phyloP scores from a whole-genome alignment of 805 yeast species.

The Monosporozyma aquatica region DNA sequence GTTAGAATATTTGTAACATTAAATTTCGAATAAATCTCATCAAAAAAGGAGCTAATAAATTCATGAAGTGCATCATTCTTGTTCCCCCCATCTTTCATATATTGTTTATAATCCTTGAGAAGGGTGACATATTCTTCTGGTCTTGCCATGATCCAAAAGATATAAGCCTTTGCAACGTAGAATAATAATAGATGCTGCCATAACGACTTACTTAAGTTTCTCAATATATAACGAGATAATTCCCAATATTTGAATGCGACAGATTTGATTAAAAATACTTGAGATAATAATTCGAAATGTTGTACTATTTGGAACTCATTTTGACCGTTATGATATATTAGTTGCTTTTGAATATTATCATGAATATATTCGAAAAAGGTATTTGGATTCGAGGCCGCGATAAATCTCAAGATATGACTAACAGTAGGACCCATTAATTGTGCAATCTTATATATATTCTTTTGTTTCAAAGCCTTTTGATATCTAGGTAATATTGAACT shows the following conservation, averaged over 20 bases:
- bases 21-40: constrained; percentile 21
- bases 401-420: constrained; percentile 33
- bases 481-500: constrained; percentile 14
- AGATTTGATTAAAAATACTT: constrained; percentile 34
- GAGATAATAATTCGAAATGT: constrained; percentile 38
- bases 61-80: constrained; percentile 6
- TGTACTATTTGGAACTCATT: constrained; percentile 9
- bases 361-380: constrained; percentile 32
- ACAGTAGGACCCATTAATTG: constrained; percentile 15
- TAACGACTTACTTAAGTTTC: constrained; percentile 34
- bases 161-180: constrained; percentile 39
- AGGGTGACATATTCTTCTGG: constrained; percentile 36
- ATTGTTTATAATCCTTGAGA: constrained; percentile 4
- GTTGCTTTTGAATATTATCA: constrained; percentile 8
- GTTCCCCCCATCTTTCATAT: not conserved
- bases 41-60: constrained; percentile 13
- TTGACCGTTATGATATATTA: constrained; percentile 1
- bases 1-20: constrained; percentile 17
- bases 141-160: constrained; percentile 43
- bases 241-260: constrained; percentile 33
- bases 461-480: constrained; percentile 12
- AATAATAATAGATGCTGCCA: constrained; percentile 39
- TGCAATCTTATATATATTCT: constrained; percentile 7
- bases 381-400: constrained; percentile 43
- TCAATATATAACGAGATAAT: constrained; percentile 32